Percentiles rank a stretch among this genome's conserved stretches.
Conservation (phyloP, 148 eudicot species). For the Vaccinium darrowii region DNA sequence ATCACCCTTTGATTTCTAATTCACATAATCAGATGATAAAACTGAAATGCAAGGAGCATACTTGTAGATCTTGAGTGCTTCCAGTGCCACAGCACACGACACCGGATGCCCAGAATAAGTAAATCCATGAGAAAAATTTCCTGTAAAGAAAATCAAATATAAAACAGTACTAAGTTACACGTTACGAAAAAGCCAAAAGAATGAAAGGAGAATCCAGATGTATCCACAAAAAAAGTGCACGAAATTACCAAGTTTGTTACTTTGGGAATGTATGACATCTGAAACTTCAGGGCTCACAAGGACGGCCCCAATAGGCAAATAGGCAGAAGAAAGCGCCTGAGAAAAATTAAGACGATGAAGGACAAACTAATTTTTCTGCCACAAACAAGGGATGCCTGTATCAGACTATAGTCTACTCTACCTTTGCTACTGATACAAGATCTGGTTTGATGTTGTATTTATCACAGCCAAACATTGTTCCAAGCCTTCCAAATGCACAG, state of each 20-base stretch:
- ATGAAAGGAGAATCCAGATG: background rate
- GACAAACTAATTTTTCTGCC: slow-evolving; percentile 6
- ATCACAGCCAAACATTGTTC: slow-evolving; percentile 91
- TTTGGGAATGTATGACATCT: slow-evolving; percentile 80
- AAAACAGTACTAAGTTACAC: background rate
- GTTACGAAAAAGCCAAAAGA: background rate
- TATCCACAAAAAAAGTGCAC: background rate
- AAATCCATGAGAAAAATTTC: slow-evolving; percentile 89
- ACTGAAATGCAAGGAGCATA: slow-evolving; percentile 35
- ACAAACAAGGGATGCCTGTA: slow-evolving; percentile 9
- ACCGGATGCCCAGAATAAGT: slow-evolving; percentile 98
- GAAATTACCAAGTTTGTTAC: slow-evolving; percentile 83
- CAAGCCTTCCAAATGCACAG: slow-evolving; percentile 98
- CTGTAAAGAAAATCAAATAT: slow-evolving; percentile 26
- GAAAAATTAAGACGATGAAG: slow-evolving; percentile 5
- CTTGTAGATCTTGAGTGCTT: slow-evolving; percentile 89
- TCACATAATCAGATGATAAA: background rate
- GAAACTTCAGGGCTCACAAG: slow-evolving; percentile 84
- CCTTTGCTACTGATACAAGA: slow-evolving; percentile 94
- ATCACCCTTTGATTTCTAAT: background rate
- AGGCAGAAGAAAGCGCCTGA: slow-evolving; percentile 94
- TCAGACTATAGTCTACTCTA: slow-evolving; percentile 18
- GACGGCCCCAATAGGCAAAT: slow-evolving; percentile 96
- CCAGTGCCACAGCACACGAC: slow-evolving; percentile 92
- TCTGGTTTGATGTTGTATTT: slow-evolving; percentile 91